phyloP scores from a whole-genome alignment of 2,329 filamentous ascomycete genomes.

The Monilinia fructicola region DNA sequence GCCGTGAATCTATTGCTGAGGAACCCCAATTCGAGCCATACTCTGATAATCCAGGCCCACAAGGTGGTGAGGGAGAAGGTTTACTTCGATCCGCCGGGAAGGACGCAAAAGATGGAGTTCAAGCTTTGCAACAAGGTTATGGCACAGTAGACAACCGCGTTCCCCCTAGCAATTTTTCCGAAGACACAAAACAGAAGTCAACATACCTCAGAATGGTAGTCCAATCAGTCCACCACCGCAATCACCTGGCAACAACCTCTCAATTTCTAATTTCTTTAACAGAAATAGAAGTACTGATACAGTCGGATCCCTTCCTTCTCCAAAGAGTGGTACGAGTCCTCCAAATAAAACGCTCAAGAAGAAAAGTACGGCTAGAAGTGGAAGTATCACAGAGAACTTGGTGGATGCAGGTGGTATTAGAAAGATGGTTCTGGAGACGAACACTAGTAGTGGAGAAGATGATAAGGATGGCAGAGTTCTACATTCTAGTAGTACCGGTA shows the following conservation, averaged over 20 bases:
- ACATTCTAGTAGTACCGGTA: slow-evolving; percentile 19
- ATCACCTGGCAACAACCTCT: background rate
- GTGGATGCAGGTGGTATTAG: slow-evolving; percentile 71
- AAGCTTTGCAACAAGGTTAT: slow-evolving; percentile 58
- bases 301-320: slow-evolving; percentile 35
- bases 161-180: background rate
- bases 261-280: slow-evolving; percentile 11
- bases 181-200: background rate
- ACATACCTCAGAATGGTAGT: background rate
- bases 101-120: slow-evolving; percentile 64
- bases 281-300: slow-evolving; percentile 36
- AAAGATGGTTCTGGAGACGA: slow-evolving; percentile 74
- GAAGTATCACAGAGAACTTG: slow-evolving; percentile 78
- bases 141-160: slow-evolving; percentile 44
- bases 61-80: slow-evolving; percentile 54
- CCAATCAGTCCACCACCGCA: slow-evolving; percentile 11
- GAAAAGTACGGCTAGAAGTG: slow-evolving; percentile 61
- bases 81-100: slow-evolving; percentile 53
- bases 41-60: slow-evolving; percentile 43
- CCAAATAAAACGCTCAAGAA: slow-evolving; percentile 40
- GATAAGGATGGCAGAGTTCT: slow-evolving; percentile 10
- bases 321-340: slow-evolving; percentile 35
- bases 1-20: slow-evolving; percentile 43
- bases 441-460: slow-evolving; percentile 3
- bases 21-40: slow-evolving; percentile 41